A percentile compares a stretch with the other conserved stretches of the same genome.
Conservation (phyloP, 148 eudicot genomes). For the Dianthus caryophyllus region DNA sequence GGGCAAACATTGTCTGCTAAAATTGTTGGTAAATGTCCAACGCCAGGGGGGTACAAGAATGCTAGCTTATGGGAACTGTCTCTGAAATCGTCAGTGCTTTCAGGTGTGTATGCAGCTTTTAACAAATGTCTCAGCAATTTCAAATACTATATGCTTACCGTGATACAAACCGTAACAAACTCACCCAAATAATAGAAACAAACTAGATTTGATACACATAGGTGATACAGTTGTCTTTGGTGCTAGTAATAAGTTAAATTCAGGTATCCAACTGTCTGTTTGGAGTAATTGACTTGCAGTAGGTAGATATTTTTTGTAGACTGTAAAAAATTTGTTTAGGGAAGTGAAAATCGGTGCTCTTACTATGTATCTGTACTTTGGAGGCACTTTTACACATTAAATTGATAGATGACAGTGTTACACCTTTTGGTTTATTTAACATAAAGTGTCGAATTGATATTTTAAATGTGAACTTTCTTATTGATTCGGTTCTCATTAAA, state of each 20-base stretch:
- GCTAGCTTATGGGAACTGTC: constrained; percentile 69
- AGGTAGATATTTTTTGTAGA: neutral
- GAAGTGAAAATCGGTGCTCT: neutral
- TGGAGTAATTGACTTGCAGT: neutral
- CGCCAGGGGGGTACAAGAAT: constrained; percentile 36
- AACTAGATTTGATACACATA: neutral
- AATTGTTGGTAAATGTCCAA: constrained; percentile 52
- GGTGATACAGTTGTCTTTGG: neutral
- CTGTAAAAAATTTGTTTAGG: too few relatives aligned
- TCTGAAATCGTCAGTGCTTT: constrained; percentile 58
- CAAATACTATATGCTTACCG: neutral
- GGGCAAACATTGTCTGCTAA: constrained; percentile 79
- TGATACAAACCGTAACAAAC: neutral
- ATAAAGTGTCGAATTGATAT: too few relatives aligned
- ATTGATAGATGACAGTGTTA: neutral
- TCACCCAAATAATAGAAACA: neutral
- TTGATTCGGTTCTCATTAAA: neutral
- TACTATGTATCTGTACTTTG: neutral
- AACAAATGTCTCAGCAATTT: neutral
- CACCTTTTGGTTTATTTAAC: neutral
- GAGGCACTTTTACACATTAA: neutral
- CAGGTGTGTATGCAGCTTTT: constrained; percentile 37
- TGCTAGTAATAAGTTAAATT: neutral
- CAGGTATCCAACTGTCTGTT: neutral
- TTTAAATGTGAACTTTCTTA: neutral